A percentile compares a stretch with the other conserved stretches of the same genome.
phyloP scores from a whole-genome alignment of 148 eudicot genomes.

The Diospyros lotus region DNA sequence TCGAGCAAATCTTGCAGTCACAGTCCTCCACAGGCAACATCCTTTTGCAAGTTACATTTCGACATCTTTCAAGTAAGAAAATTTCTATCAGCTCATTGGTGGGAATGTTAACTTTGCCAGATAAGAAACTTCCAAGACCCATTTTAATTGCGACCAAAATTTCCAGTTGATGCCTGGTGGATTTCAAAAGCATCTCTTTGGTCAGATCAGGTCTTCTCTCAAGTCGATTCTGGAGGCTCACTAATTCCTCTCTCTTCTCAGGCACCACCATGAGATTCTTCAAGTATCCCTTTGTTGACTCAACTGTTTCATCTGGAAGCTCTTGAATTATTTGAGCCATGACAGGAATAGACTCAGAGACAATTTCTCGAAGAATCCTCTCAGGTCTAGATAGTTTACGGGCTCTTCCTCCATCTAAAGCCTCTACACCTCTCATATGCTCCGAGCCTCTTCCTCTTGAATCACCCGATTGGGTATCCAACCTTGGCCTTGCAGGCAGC shows the following conservation, averaged over 20 bases:
- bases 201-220: conserved; percentile 56
- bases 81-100: conserved; percentile 54
- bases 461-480: conserved; percentile 47
- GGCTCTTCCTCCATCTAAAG: conserved; percentile 35
- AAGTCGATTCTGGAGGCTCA: conserved; percentile 47
- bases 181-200: conserved; percentile 51
- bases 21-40: conserved; percentile 79
- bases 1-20: conserved; percentile 83
- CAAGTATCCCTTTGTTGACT: conserved; percentile 54
- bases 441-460: conserved; percentile 45
- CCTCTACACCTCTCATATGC: conserved; percentile 34
- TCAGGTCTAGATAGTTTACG: conserved; percentile 44
- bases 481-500: conserved; percentile 58
- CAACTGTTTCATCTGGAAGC: conserved; percentile 52
- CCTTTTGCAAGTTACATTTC: conserved; percentile 65
- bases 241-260: conserved; percentile 45
- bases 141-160: conserved; percentile 61
- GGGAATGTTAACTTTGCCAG: conserved; percentile 31
- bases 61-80: conserved; percentile 60
- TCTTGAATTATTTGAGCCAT: conserved; percentile 65
- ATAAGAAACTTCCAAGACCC: conserved; percentile 55
- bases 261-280: conserved; percentile 40
- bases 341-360: conserved; percentile 44
- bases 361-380: conserved; percentile 54
- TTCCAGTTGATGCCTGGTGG: conserved; percentile 52